Base-by-base conservation (phyloP, 2,329 filamentous ascomycete species). In the Diaporthe caulivora region DNA sequence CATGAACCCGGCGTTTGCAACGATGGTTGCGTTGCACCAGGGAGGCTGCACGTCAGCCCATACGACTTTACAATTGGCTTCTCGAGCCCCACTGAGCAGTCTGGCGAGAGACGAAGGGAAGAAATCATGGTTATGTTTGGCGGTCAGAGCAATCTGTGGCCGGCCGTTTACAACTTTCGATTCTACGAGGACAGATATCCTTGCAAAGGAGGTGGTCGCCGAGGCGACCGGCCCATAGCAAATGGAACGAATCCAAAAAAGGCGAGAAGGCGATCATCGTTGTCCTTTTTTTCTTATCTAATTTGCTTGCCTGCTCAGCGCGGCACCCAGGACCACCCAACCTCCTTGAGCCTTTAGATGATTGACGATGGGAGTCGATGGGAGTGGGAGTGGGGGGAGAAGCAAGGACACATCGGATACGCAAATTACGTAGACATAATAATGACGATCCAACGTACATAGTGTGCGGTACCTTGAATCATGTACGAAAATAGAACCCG, bases 391-490 rank as follows among this genome's bases (percentile, higher is more conserved):
- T n/a, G n/a, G 37, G 37, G 11, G 29, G n/a, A 18, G 34, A 8
- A 26, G 47, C 49, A 51, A 65, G 62, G 73, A 70, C 73, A 72
- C 76, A 71, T 44, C 71, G 72, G 72, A 72, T 64, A 75, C 73
- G 75, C 77, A 75, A 73, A 73, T 77, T 74, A 78, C 80, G 81
- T 83, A 82, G 77, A 75, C 79, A 82, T 64, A 80, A 81, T 81
- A 81, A 80, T 83, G 81, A 82, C 80, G 81, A 82, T 71, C 55
- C 57, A 62, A 51, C 62, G 69, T 62, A 71, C 47, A 60, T 71
- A 34, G 76, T 15, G 47, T 21, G n/a, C 51, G 31, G 62, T 53
- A 81, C 80, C 58, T 34, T 75, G 72, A 71, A 67, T 64, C 18
- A 79, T 51, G 57, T 71, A 68, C 53, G 49, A n/a, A 37, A 40